Base-by-base conservation (phyloP, 306 rosid species). In the Lablab purpureus region DNA sequence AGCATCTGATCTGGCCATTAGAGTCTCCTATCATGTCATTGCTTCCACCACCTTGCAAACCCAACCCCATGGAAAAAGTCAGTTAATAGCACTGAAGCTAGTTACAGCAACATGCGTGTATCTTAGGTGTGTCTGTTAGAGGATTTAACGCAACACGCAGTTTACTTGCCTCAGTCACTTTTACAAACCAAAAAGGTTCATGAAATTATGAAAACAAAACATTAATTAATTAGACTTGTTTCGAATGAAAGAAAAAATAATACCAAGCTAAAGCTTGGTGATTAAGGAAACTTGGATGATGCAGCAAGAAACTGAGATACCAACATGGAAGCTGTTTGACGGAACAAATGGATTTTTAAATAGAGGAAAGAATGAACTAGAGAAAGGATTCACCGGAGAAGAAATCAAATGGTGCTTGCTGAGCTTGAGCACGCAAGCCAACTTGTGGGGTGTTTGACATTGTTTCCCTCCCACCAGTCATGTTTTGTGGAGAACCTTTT, bases 361-460 rank as follows among this genome's bases (percentile, higher is more conserved):
- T 37, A 36, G 32, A 58, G 46, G 19, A 70, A 34, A 37, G 14
- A 27, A 9, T 41, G 28, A 7, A 46, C 21, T 27, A 62, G 79
- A 36, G 58, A 23, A 43, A 67, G 54, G 49, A 79, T 88, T 59
- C 66, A 92, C 96, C 97, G 63, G 87, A 73, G 76, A 85, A 80
- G 86, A 84, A 84, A 66, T 88, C 87, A 80, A 83, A 81, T 59
- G 90, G 78, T 58, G 85, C 23, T 18, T 85, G 91, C 30, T 83
- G 88, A 67, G 85, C 4, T 23, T 58, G 36, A 30, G 13, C 46
- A 75, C 69, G 85, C 30, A 89, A 80, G 32, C 62, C 47, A 64
- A 17, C 68, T 41, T 19, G 13, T 67, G 85, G 79, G 71, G 64
- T 70, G 83, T 74, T 82, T 60, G 88, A 46, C 23, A 86, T 43